Base-by-base conservation (phyloP, 495 filamentous ascomycete genomes). In the Penicillium cataractarum region DNA sequence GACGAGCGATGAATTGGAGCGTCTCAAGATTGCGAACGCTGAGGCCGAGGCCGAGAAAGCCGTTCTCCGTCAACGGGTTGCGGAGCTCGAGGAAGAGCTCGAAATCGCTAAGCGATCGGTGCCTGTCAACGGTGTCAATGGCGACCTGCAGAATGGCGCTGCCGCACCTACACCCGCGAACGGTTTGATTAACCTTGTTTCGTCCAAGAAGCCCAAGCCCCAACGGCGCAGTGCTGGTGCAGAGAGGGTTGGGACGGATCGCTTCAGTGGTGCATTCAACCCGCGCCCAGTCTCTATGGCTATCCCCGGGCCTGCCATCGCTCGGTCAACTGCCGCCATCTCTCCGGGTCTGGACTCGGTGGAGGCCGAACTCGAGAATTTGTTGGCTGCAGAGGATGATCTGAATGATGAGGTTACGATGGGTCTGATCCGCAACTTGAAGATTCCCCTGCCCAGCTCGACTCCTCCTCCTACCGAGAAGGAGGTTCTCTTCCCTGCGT, bases 401-500 rank as follows among this genome's bases (percentile, higher is more conserved):
- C 79, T 99, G 60, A 97, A 97, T 71, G 93, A 98, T 64, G 95
- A 99, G 76, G 92, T 98, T 35, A 91, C 94, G 0, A 86, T 97
- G 83, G 95, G 96, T 48, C 82, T 99, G 60, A 98, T 99, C 71
- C 87, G 89, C 71, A 97, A 97, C 69, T 84, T 99, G 31, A 97
- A 96, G 82, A 97, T 98, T 61, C 95, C 95, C 15, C 83, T 89
- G 6, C 93, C 94, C 7, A 87, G 87, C 61, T 88, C 89, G 12
- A 92, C 84, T 57, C 94, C 95, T 8, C 88, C 92, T 26, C 92
- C 94, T 9, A 93, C 91, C 27, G 96, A 98, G 78, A 99, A 99
- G 81, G 95, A 99, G 74, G 94, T 99, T 33, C 81, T 99, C 55
- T 99, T 98, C 85, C 96, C 95, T 22, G 93, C 95, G 2, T 99